These are phyloP conservation scores for Lipomyces yamanashiensis DNA, from an alignment of 805 yeast genomes.

Conservation along the genomic window DNA sequence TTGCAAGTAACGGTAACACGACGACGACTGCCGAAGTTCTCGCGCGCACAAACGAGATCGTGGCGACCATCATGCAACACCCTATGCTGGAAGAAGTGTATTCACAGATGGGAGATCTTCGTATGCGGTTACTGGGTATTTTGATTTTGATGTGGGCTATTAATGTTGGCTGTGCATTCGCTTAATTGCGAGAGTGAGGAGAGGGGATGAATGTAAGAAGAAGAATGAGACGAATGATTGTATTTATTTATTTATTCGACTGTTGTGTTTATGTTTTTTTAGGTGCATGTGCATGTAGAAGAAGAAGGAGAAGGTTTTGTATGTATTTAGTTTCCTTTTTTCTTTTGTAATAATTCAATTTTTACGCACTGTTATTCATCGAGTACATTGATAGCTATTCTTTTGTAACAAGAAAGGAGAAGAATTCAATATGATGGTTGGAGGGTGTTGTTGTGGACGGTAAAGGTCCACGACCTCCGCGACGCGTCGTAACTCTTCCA, in stretches of 20 bases:
- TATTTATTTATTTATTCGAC: not conserved
- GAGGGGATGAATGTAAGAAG: not conserved
- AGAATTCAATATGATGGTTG: too few species aligned
- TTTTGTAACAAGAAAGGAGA: too few species aligned
- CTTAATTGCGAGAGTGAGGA: not conserved
- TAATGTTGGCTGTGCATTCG: slow-evolving; percentile 22
- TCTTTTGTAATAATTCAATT: too few species aligned
- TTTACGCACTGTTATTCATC: too few species aligned
- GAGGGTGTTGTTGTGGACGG: too few species aligned
- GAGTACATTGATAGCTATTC: too few species aligned
- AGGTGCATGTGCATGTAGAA: too few species aligned
- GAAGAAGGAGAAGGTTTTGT: too few species aligned
- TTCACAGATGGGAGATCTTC: slow-evolving; percentile 26
- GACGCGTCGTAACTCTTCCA: too few species aligned
- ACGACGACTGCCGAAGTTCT: slow-evolving; percentile 1
- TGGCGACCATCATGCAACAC: slow-evolving; percentile 2
- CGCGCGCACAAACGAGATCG: not conserved
- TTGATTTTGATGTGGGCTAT: slow-evolving; percentile 32
- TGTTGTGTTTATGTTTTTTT: too few species aligned
- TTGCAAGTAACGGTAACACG: slow-evolving; percentile 13
- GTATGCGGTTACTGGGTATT: slow-evolving; percentile 18
- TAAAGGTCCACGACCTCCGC: too few species aligned
- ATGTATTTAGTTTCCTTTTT: too few species aligned
- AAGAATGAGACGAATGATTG: not conserved
- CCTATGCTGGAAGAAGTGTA: slow-evolving; percentile 16